Evolutionary conservation across 768 basidiomycete species (phyloP), one percentile per base, ranked within the genome.

Genomic region (Xerocomellus chrysenteron): DNA sequence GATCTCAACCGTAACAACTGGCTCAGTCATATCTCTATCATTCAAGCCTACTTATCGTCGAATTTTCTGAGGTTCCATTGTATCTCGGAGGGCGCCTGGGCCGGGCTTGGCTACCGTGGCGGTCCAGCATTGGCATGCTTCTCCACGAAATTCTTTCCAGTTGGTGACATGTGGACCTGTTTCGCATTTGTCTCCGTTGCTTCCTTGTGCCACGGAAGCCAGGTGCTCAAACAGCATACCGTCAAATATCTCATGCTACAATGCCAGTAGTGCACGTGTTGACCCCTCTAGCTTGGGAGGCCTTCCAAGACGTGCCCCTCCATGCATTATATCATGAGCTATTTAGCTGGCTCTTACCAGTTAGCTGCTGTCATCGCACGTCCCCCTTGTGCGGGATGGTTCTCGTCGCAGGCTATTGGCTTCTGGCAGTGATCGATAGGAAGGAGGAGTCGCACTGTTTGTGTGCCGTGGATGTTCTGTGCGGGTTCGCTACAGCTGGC

Each of bases 301-400:
- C 9, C 16, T 17, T 16, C 37, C 32, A 33, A 47, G 32, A 42
- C 45, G 28, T 43, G 60, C 26, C 19, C 35, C 30, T 39, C 11
- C 30, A 30, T 26, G 53, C 51, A 50, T 63, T 55, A 21, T 63
- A 51, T 54, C 57, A 53, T 59, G 62, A 59, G 33, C 51, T 63
- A 55, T 63, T 52, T 30, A 17, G 19, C 14, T 35, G 9, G 32
- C 44, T 55, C 24, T 33, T 30, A 1, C 44, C 44, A n/a, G 44
- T 19, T 19, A 26, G 21, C 11, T 43, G 10, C 16, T n/a, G 11
- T 51, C 30, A 9, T 30, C 21, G 5, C 28, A 50, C 19, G 45
- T 6, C 10, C 5, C 32, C 9, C 21, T 14, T 21, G 11, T 48
- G 19, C 7, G 12, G 44, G 8, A 16, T 52, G 28, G 5, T 33